phyloP scores from a whole-genome alignment of 78 protist genomes.

The Dictyostelium purpureum region DNA sequence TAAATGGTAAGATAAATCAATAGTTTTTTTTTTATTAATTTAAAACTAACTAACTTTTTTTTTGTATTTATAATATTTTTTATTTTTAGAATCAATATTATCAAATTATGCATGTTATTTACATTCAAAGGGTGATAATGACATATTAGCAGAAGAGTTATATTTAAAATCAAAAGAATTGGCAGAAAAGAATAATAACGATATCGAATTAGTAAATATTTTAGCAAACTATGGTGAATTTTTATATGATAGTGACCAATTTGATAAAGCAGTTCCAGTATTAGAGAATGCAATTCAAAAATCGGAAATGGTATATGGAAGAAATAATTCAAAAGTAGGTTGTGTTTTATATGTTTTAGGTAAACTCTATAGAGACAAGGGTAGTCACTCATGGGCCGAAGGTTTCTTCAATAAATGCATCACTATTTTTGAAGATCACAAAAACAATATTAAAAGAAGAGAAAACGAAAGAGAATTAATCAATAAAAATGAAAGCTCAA shows the following conservation, averaged over 20 bases:
- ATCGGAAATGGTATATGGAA: constrained; percentile 15
- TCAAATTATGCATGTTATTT: constrained; percentile 53
- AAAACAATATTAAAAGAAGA: neutral
- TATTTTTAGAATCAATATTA: neutral
- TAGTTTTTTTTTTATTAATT: neutral
- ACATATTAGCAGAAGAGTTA: constrained; percentile 14
- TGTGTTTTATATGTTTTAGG: constrained; percentile 29
- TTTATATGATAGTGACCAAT: constrained; percentile 48
- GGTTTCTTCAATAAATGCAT: constrained; percentile 71
- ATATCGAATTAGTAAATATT: constrained; percentile 24
- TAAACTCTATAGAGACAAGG: constrained; percentile 21
- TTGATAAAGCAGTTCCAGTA: constrained; percentile 16
- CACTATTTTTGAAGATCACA: constrained; percentile 56
- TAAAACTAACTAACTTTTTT: neutral
- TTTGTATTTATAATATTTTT: too few relatives aligned
- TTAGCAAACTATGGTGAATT: constrained; percentile 47
- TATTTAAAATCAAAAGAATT: constrained; percentile 1
- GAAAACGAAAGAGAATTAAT: neutral
- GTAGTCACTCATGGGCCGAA: constrained; percentile 26
- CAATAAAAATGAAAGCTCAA: neutral
- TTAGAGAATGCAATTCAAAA: neutral
- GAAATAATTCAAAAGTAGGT: constrained; percentile 52
- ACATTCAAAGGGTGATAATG: constrained; percentile 41
- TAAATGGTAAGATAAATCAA: constrained; percentile 20
- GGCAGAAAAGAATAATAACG: constrained; percentile 5